phyloP scores from a whole-genome alignment of 805 yeast genomes.

The Monosporozyma unispora region DNA sequence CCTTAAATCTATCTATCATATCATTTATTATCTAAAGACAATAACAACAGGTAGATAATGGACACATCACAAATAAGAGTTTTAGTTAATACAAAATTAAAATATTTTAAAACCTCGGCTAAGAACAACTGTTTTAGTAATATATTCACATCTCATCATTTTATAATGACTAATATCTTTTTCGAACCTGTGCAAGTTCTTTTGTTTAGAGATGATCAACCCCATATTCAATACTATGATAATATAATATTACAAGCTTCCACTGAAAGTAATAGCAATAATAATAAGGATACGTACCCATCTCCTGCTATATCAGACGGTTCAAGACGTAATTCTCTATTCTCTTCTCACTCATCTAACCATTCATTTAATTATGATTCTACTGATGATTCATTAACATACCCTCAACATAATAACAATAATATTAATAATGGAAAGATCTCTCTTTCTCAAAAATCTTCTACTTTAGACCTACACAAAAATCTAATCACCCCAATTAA shows the following conservation, averaged over 20 bases:
- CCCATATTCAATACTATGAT: not conserved
- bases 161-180: not conserved
- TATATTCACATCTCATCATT: not conserved
- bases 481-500: not conserved
- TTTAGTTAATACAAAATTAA: not conserved
- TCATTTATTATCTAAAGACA: no score
- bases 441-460: not conserved
- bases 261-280: not conserved
- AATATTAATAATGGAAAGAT: not conserved
- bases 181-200: not conserved
- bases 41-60: no score
- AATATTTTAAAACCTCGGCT: no score
- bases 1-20: no score
- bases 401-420: not conserved
- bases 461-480: not conserved
- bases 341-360: slow-evolving; percentile 1
- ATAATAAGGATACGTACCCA: not conserved
- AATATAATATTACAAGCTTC: not conserved
- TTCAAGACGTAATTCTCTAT: slow-evolving; percentile 2
- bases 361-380: slow-evolving; percentile 4
- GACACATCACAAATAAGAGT: not conserved
- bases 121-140: not conserved
- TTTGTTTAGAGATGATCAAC: slow-evolving; percentile 12
- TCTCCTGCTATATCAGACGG: not conserved
- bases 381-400: slow-evolving; percentile 2